Evolutionary conservation across 139 green algal genomes (phyloP), one percentile per base, ranked within the genome.

Genomic region (Protoeuglena noctilucae): DNA sequence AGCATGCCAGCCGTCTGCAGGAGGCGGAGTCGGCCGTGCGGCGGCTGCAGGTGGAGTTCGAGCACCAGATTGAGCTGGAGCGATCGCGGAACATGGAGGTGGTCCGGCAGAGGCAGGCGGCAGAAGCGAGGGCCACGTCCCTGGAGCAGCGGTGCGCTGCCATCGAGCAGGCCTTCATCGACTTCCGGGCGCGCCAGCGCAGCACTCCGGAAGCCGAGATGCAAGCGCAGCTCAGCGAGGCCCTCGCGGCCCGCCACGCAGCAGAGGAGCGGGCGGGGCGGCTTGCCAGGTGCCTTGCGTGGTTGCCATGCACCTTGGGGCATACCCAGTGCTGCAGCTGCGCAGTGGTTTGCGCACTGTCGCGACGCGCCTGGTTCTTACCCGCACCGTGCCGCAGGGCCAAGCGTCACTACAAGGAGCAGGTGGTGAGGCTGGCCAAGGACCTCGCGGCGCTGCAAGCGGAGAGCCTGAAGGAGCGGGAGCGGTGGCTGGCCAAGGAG

Each of bases 31-130:
- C 39, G 27, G 61, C 50, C 25, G 73, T 83, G 45, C 53, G 73
- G 2, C 51, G 59, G 3, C 47, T 67, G 27, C 60, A 78, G 61
- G 62, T 75, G 24, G 72, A 83, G 55, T 83, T 71, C 48, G 72
- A 87, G 61, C 73, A 83, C 63, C 73, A 83, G 61, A 64, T 87
- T 23, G 65, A 77, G 17, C 71, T 83, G 5, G 74, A 82, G 66
- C 41, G 64, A 1, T 64, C 75, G 52, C 66, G 63, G 24, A 51
- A 26, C 16, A 46, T 47, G 1, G 67, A 78, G 61, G 26, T 72
- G 39, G 65, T 57, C 18, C 67, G 68, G n/a, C 63, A 69, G 40
- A 48, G 61, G n/a, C 55, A 50, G 14, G 61, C 51, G 26, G 62
- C 63, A 1, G 71, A 82, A 50, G 61, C 63, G 43, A 56, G 70